Evolutionary conservation across 2,329 filamentous ascomycete species (phyloP).

Genomic region (Helicocarpus griseus): DNA sequence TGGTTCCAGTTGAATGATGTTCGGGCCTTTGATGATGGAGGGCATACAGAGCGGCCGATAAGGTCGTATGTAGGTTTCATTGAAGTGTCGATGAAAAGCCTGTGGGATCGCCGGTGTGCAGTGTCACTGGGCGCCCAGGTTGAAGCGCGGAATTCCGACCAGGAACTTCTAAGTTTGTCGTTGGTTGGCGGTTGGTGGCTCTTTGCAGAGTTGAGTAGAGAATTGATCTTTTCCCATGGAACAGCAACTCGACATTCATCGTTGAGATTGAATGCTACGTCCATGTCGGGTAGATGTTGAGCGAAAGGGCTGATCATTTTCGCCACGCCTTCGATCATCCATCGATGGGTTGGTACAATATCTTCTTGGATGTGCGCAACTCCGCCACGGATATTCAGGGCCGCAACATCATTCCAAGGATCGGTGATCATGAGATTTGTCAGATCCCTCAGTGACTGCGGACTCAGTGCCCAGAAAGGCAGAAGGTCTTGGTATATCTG

Average conservation of each 20-base stretch:
- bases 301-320: conserved; percentile 47
- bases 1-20: conserved; percentile 54
- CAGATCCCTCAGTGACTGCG: conserved; percentile 41
- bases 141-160: conserved; percentile 28
- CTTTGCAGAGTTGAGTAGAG: conserved; percentile 21
- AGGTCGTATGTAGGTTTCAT: conserved; percentile 32
- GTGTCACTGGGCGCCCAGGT: conserved; percentile 31
- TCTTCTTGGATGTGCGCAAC: conserved; percentile 40
- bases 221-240: conserved; percentile 36
- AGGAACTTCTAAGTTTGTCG: conserved; percentile 20
- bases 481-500: conserved; percentile 48
- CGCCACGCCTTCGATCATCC: conserved; percentile 48
- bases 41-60: conserved; percentile 47
- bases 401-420: conserved; percentile 47
- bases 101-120: conserved; percentile 22
- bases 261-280: conserved; percentile 53
- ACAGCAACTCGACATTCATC: conserved; percentile 50
- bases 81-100: conserved; percentile 31
- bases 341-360: conserved; percentile 46
- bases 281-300: conserved; percentile 51
- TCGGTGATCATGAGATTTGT: conserved; percentile 46
- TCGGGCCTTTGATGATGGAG: conserved; percentile 51
- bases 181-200: conserved; percentile 10
- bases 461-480: conserved; percentile 45
- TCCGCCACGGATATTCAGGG: conserved; percentile 46